Evolutionary conservation across 306 rosid genomes (phyloP).

Genomic region (Castanea sativa): DNA sequence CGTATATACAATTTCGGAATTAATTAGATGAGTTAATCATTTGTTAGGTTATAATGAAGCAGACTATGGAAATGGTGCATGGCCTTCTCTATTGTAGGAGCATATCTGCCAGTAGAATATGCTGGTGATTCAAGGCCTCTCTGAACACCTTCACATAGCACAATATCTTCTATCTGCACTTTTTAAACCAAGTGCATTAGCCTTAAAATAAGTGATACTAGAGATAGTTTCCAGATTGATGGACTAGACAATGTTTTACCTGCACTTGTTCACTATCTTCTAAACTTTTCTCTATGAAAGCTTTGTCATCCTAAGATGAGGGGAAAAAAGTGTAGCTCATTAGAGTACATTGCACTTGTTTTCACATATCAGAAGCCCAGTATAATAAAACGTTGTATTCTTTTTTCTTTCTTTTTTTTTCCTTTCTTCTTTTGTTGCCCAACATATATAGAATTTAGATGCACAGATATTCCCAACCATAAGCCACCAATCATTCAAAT

Average conservation of each 20-base stretch:
- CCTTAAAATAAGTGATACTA: not conserved
- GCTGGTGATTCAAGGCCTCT: constrained; percentile 85
- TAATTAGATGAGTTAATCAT: constrained; percentile 9
- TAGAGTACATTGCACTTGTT: constrained; percentile 5
- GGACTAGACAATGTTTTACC: constrained; percentile 38
- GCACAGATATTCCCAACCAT: not conserved
- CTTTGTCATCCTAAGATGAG: constrained; percentile 53
- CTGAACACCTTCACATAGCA: constrained; percentile 80
- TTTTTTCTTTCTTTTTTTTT: not conserved
- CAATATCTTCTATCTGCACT: constrained; percentile 70
- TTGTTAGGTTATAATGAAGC: constrained; percentile 44
- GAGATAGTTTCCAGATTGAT: not conserved
- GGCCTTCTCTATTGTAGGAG: constrained; percentile 80
- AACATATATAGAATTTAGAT: not conserved
- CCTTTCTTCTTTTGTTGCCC: not conserved
- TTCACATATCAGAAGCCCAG: not conserved
- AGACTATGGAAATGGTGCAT: constrained; percentile 89
- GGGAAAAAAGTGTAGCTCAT: not conserved
- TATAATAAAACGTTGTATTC: not conserved
- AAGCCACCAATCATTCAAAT: not conserved
- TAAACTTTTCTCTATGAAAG: constrained; percentile 62
- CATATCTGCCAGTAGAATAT: constrained; percentile 65
- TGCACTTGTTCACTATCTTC: constrained; percentile 81
- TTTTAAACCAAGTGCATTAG: constrained; percentile 7
- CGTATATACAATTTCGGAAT: not conserved